Evolutionary conservation across 257 asterid genomes (phyloP).

Genomic region (Euphrasia confusa): DNA sequence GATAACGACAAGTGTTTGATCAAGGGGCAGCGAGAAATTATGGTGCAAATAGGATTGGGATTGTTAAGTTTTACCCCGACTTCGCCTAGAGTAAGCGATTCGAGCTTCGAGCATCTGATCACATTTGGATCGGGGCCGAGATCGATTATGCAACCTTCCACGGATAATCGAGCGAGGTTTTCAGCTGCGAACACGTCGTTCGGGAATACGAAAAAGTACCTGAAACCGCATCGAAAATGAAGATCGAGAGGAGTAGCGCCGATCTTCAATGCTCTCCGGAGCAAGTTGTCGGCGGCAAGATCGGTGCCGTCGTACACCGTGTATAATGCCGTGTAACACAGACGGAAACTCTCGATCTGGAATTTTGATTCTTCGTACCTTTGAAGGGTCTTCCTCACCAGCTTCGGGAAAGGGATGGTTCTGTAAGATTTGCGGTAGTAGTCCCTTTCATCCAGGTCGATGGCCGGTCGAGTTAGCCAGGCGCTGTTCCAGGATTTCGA

Average conservation of each 20-base stretch:
- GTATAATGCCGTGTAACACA: not conserved
- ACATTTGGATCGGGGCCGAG: not conserved
- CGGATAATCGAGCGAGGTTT: not conserved
- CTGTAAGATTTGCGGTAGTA: not conserved
- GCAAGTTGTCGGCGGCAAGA: not conserved
- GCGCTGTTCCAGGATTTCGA: slow-evolving; percentile 24
- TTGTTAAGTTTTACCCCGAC: not conserved
- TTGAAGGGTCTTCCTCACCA: slow-evolving; percentile 1
- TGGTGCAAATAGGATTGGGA: not conserved
- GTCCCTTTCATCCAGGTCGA: not conserved
- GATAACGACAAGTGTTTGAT: not conserved
- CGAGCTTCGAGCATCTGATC: not conserved
- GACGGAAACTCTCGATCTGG: slow-evolving; percentile 10
- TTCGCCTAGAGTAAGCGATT: not conserved
- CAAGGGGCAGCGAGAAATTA: not conserved
- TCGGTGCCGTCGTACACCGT: not conserved
- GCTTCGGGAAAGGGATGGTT: not conserved
- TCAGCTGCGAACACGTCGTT: not conserved
- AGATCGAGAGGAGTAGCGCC: not conserved
- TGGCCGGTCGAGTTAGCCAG: not conserved
- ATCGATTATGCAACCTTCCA: not conserved
- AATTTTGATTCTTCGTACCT: slow-evolving; percentile 10
- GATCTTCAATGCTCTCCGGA: not conserved
- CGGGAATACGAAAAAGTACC: not conserved
- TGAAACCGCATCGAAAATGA: not conserved